Evolutionary conservation across 768 basidiomycete genomes (phyloP).

Genomic region (Amanita rubescens): DNA sequence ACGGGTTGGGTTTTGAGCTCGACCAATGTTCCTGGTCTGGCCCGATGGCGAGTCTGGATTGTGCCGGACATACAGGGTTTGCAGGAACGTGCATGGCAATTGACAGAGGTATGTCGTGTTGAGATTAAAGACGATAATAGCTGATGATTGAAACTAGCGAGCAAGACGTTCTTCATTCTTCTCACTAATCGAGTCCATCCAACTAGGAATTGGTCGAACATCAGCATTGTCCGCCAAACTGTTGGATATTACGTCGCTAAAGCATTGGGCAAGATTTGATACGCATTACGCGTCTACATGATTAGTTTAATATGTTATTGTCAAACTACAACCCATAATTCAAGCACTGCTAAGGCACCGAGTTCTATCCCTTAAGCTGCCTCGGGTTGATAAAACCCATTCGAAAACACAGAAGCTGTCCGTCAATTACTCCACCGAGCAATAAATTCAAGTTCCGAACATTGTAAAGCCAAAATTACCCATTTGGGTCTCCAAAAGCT

Average conservation of each 20-base stretch:
- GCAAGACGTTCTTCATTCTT: constrained; percentile 23
- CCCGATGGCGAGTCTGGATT: constrained; percentile 19
- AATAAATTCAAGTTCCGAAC: too few species aligned
- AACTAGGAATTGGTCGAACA: constrained; percentile 20
- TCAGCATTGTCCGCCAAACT: constrained; percentile 19
- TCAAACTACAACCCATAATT: too few species aligned
- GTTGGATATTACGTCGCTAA: constrained; percentile 16
- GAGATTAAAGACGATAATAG: constrained; percentile 10
- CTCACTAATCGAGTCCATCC: constrained; percentile 22
- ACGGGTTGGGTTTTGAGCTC: constrained; percentile 21
- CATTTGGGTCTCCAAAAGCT: too few species aligned
- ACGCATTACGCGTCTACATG: too few species aligned
- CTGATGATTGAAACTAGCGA: constrained; percentile 12
- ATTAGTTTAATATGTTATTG: too few species aligned
- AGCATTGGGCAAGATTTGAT: constrained; percentile 12
- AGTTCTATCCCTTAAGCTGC: too few species aligned
- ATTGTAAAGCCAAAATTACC: too few species aligned
- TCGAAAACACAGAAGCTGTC: too few species aligned
- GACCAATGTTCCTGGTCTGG: constrained; percentile 23
- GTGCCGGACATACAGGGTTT: constrained; percentile 22
- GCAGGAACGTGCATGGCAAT: constrained; percentile 22
- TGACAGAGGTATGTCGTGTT: too few species aligned
- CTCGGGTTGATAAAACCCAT: too few species aligned
- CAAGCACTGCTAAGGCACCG: too few species aligned
- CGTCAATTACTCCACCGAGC: too few species aligned